Base-by-base conservation (phyloP, 2,329 filamentous ascomycete species). In the Paraphaeosphaeria sporulosa region DNA sequence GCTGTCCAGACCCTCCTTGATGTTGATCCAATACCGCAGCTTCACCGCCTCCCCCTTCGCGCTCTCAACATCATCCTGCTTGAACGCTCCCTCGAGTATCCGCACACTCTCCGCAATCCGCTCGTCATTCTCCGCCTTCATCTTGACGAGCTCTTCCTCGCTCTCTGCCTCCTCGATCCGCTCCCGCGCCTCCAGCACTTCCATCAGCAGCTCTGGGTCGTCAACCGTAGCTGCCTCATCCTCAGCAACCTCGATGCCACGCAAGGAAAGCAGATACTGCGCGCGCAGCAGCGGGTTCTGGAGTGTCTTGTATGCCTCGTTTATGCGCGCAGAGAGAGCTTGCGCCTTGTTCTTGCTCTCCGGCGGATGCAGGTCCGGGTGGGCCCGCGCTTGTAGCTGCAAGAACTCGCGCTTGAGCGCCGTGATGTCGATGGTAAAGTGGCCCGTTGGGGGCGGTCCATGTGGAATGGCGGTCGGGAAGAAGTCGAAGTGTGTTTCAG, bases 301-400 rank as follows among this genome's bases (percentile, higher is more conserved):
- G 0, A 99, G 86, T 2, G 94, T 97, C 72, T 88, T 90, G 84
- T 96, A 98, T 0, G 95, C 95, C 66, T 93, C 90, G 83, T 98
- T 98, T 77, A 98, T 94, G 27, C 87, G 85, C 8, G 92, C 87
- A 10, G 91, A 95, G n/a, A 89, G 82, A 0, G 88, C 90, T 77
- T 96, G 92, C 21, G 93, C 93, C 50, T 85, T 81, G 43, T 81
- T 79, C 69, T 88, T 88, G 40, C 80, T 73, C 4, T 79, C 71
- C n/a, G 73, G 68, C 0, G 81, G 76, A 23, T 82, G 80, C 61
- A 90, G 82, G 76, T 95, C 92, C 0, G 92, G 92, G 77, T 95
- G 92, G 12, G 90, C 86, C 46, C 85, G 84, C 19, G 89, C 86
- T 80, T 99, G 95, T 0, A 97, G 86, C 61, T 87, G 86, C 15